Evolutionary conservation across 345 rosid genomes (phyloP).

Genomic region (Eutrema heterophyllum): DNA sequence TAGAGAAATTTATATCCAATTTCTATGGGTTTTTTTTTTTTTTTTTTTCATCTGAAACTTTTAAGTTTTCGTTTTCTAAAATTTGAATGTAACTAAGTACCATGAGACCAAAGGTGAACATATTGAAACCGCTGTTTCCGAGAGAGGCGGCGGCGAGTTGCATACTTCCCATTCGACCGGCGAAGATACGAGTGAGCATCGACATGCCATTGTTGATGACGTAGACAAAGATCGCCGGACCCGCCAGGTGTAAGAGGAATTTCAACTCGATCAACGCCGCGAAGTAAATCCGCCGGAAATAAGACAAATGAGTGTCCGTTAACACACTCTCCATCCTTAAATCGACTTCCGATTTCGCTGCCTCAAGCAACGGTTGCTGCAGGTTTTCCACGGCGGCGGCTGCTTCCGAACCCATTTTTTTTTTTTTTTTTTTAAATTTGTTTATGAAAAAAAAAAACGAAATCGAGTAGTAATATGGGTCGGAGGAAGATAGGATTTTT

Average conservation of each 20-base stretch:
- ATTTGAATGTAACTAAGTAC: constrained; percentile 18
- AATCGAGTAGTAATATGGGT: not conserved
- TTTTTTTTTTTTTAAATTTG: no score
- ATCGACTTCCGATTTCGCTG: constrained; percentile 29
- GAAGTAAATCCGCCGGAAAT: constrained; percentile 25
- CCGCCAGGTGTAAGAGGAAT: constrained; percentile 43
- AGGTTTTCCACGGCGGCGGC: constrained; percentile 11
- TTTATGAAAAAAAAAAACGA: no score
- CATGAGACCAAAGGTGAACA: constrained; percentile 48
- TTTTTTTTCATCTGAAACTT: no score
- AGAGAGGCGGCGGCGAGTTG: constrained; percentile 61
- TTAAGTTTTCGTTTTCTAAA: no score
- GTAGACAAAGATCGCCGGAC: constrained; percentile 53
- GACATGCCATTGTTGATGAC: constrained; percentile 49
- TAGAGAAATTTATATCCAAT: no score
- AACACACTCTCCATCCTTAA: constrained; percentile 48
- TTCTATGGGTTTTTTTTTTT: no score
- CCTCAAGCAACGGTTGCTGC: constrained; percentile 26
- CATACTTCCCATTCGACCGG: constrained; percentile 63
- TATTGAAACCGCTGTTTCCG: constrained; percentile 53
- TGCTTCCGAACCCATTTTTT: constrained; percentile 28
- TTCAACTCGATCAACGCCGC: constrained; percentile 55
- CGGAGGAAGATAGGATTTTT: not conserved
- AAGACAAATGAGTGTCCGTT: constrained; percentile 29
- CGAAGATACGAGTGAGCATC: constrained; percentile 54